These are phyloP conservation scores for Aureobasidium sp. DNA, from an alignment of 2,329 filamentous ascomycete genomes.

Conservation along the genomic window DNA sequence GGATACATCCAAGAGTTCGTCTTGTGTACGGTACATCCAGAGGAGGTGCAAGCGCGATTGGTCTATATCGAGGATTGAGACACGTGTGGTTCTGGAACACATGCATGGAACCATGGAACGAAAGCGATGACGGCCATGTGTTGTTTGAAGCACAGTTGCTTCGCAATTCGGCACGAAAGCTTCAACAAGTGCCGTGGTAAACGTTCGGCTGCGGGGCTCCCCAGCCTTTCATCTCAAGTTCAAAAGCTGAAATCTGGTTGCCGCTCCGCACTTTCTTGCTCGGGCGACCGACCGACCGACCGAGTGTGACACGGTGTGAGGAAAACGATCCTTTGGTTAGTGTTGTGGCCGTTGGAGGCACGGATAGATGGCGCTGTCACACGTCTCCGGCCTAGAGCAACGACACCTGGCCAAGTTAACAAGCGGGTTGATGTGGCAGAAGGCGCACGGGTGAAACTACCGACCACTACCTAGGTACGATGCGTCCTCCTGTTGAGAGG, in stretches of 20 bases:
- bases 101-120: not conserved
- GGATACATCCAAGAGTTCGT: not conserved
- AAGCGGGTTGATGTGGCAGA: not conserved
- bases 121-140: not conserved
- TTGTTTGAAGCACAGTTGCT: not conserved
- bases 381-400: not conserved
- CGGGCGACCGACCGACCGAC: not conserved
- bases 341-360: conserved; percentile 2
- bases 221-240: not conserved
- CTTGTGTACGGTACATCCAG: not conserved
- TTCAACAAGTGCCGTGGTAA: conserved; percentile 4
- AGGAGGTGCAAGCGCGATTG: not conserved
- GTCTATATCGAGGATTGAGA: not conserved
- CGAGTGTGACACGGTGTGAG: not conserved
- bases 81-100: not conserved
- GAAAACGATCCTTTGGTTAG: not conserved
- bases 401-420: not conserved
- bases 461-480: not conserved
- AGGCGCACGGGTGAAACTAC: conserved; percentile 2
- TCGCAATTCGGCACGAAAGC: conserved; percentile 8
- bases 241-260: conserved; percentile 1
- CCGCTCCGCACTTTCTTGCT: conserved; percentile 5
- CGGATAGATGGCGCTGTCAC: conserved; percentile 4
- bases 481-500: not conserved
- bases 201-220: conserved; percentile 2